A percentile compares a stretch with the other conserved stretches of the same genome.
Evolutionary conservation across 2,329 filamentous ascomycete species (phyloP).

Genomic region (Alternaria sp.): DNA sequence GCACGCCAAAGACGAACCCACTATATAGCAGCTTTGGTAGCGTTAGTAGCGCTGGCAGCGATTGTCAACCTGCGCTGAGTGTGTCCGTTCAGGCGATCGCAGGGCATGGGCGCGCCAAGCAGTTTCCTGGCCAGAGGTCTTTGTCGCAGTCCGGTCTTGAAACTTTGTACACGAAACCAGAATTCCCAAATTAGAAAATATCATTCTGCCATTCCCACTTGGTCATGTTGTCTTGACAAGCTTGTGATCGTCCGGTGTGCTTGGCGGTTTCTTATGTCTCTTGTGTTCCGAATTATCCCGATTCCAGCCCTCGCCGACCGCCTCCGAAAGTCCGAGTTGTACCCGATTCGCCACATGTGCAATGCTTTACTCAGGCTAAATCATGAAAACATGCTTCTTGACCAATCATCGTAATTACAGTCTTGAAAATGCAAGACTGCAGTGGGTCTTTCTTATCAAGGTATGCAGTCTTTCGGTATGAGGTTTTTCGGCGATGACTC

Average conservation of each 20-base stretch:
- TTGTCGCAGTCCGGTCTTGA: too few relatives aligned
- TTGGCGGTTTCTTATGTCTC: background rate
- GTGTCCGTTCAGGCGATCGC: background rate
- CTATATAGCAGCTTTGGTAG: too few relatives aligned
- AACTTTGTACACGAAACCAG: too few relatives aligned
- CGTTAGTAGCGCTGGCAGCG: background rate
- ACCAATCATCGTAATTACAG: background rate
- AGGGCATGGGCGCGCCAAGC: background rate
- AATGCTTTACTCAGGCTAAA: background rate
- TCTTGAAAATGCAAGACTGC: background rate
- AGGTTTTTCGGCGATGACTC: slow-evolving; percentile 20
- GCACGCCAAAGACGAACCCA: too few relatives aligned
- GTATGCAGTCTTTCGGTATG: background rate
- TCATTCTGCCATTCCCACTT: background rate
- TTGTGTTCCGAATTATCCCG: background rate
- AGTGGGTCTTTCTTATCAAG: background rate
- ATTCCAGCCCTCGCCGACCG: slow-evolving; percentile 7
- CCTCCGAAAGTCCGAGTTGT: slow-evolving; percentile 14
- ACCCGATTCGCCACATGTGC: slow-evolving; percentile 5
- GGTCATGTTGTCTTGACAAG: background rate
- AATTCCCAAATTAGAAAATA: too few relatives aligned
- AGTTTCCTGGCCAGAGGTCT: background rate
- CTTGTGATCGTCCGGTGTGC: background rate
- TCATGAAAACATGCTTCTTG: background rate
- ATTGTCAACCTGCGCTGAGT: background rate